Evolutionary conservation across 108 stramenopile species (phyloP), one percentile per base, ranked within the genome.

Genomic region (Tribonema minus): DNA sequence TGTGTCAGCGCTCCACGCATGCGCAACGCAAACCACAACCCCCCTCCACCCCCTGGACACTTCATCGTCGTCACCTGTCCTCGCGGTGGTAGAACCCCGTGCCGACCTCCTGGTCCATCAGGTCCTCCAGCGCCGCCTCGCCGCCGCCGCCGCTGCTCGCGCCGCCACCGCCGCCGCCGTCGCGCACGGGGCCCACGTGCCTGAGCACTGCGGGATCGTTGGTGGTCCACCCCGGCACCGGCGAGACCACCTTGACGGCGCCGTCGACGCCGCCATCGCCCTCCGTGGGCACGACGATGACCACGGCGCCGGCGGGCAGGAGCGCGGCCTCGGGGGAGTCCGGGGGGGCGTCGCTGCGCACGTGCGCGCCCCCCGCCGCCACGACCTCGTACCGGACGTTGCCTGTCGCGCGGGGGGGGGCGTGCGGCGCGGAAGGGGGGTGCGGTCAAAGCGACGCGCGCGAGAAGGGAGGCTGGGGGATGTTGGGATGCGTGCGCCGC

Each of bases 61-160:
- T n/a, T n/a, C n/a, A n/a, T n/a, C n/a, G n/a, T n/a, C n/a, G n/a
- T n/a, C n/a, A n/a, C n/a, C n/a, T 46, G 46, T 65, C 64, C 26
- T 75, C 73, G 9, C 73, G 36, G 39, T 64, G 63, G 63, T 75
- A 64, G 25, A 66, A n/a, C 33, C 65, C 73, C 31, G 65, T 66
- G 25, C 73, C 63, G 25, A 64, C 64, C 40, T 64, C 73, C 46
- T 66, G 61, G 12, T 75, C 73, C 64, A 75, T 46, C 37, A 63
- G 62, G 73, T 75, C 73, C 35, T 75, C 73, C 28, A 75, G 64
- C 46, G 64, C 64, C 26, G 46, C 64, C 34, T 58, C 64, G 33
- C 73, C 73, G 15, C 30, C 37, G 7, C 46, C 64, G 58, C 59
- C 54, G 32, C 71, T 23, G 23, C n/a, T 39, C 5, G 38, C 33